Evolutionary conservation across 2,329 filamentous ascomycete genomes (phyloP).

Genomic region (Exophiala dermatitidis): DNA sequence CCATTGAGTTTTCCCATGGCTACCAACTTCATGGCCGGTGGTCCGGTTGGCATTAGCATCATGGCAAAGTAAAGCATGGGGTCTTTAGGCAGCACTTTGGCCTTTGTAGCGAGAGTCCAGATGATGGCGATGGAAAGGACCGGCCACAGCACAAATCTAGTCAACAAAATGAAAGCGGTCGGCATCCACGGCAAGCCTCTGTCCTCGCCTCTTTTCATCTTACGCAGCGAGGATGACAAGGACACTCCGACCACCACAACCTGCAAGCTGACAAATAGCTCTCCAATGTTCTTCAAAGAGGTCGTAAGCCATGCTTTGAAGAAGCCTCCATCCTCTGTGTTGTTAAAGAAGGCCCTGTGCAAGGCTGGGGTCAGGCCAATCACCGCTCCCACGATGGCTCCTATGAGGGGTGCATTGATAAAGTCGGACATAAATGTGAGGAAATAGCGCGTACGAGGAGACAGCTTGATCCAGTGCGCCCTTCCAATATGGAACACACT

Average conservation of each 20-base stretch:
- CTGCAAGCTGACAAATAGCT: conserved; percentile 57
- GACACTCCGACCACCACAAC: conserved; percentile 62
- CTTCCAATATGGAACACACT: conserved; percentile 27
- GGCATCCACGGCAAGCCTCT: conserved; percentile 42
- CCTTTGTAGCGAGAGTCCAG: conserved; percentile 49
- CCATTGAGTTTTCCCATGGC: conserved; percentile 40
- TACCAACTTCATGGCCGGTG: conserved; percentile 48
- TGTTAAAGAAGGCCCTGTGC: conserved; percentile 55
- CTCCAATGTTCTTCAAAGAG: conserved; percentile 54
- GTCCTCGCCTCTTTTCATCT: conserved; percentile 41
- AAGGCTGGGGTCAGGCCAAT: conserved; percentile 54
- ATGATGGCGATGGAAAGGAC: conserved; percentile 48
- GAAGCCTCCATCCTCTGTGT: conserved; percentile 52
- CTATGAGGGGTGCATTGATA: conserved; percentile 55
- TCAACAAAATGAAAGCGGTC: conserved; percentile 40
- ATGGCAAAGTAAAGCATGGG: conserved; percentile 60
- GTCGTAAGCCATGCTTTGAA: conserved; percentile 60
- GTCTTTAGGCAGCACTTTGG: conserved; percentile 46
- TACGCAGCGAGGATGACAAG: conserved; percentile 48
- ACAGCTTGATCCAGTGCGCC: conserved; percentile 33
- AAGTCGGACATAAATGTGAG: conserved; percentile 44
- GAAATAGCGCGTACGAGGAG: conserved; percentile 33
- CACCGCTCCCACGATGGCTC: conserved; percentile 51
- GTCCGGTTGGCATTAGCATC: conserved; percentile 53
- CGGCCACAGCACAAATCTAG: conserved; percentile 55